These are phyloP conservation scores for Brassica rapa DNA, from an alignment of 345 rosid genomes.

Conservation along the genomic window DNA sequence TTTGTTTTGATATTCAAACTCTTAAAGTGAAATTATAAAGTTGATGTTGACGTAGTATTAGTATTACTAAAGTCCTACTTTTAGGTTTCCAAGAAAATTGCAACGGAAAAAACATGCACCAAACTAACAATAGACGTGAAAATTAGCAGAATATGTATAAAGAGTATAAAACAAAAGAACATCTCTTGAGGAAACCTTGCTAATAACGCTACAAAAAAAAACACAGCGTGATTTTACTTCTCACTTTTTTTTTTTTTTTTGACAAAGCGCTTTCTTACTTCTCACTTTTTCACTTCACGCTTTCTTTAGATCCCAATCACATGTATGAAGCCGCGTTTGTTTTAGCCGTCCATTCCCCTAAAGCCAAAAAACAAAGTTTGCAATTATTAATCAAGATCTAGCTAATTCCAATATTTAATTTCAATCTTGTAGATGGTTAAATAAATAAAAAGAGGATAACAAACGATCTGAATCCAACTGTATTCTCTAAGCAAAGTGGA, in stretches of 20 bases:
- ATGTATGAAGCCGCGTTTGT: constrained; percentile 35
- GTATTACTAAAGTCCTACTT: background rate
- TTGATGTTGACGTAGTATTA: background rate
- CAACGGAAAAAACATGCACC: constrained; percentile 30
- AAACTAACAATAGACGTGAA: background rate
- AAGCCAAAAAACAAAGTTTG: constrained; percentile 2
- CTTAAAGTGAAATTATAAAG: background rate
- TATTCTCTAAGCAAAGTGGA: constrained; percentile 35
- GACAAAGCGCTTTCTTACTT: background rate
- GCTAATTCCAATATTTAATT: constrained; percentile 18
- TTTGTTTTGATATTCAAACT: background rate
- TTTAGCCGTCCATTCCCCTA: constrained; percentile 32
- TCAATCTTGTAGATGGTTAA: background rate
- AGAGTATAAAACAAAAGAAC: constrained; percentile 25
- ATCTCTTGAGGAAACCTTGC: constrained; percentile 17
- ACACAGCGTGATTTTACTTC: constrained; percentile 32
- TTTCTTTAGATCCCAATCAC: constrained; percentile 35
- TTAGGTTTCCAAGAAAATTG: constrained; percentile 20
- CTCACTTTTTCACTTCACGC: constrained; percentile 33
- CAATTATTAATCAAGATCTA: constrained; percentile 15
- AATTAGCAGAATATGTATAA: background rate
- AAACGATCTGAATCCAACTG: constrained; percentile 28
- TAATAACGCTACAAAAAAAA: constrained; percentile 5
- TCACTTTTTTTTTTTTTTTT: background rate
- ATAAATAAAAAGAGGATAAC: background rate